A percentile compares a stretch with the other conserved stretches of the same genome.
Conservation (phyloP, 2,329 filamentous ascomycete genomes). For the Hirsutella rhossiliensis region DNA sequence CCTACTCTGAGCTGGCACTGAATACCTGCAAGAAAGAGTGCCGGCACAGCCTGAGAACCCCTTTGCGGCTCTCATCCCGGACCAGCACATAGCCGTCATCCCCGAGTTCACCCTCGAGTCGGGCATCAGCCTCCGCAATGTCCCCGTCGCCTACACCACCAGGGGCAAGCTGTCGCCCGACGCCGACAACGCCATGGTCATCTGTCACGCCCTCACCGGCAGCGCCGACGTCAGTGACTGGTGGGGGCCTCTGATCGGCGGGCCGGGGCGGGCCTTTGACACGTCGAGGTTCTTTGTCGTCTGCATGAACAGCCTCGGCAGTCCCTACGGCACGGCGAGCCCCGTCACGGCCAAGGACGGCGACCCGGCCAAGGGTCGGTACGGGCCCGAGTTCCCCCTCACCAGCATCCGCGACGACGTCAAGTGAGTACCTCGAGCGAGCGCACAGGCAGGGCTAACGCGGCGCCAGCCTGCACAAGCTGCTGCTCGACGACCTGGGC, state of each 20-base stretch:
- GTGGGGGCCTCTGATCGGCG: slow-evolving; percentile 76
- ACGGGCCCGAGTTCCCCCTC: slow-evolving; percentile 91
- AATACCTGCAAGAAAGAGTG: slow-evolving; percentile 55
- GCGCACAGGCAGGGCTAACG: background rate
- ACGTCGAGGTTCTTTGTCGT: slow-evolving; percentile 74
- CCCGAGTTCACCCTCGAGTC: slow-evolving; percentile 90
- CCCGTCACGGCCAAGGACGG: slow-evolving; percentile 83
- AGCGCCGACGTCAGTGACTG: slow-evolving; percentile 78
- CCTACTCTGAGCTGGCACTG: slow-evolving; percentile 35
- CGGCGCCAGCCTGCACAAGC: slow-evolving; percentile 57
- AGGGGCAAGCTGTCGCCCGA: slow-evolving; percentile 46
- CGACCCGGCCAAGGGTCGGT: slow-evolving; percentile 58
- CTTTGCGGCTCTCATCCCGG: slow-evolving; percentile 72
- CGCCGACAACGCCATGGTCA: slow-evolving; percentile 58
- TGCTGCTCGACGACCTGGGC: slow-evolving; percentile 69
- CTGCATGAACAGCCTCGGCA: slow-evolving; percentile 77
- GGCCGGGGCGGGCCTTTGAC: slow-evolving; percentile 68
- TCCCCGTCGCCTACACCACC: slow-evolving; percentile 57
- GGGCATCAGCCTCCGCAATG: slow-evolving; percentile 69
- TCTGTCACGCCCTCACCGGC: slow-evolving; percentile 76
- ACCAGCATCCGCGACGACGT: slow-evolving; percentile 95
- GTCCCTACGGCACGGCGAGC: slow-evolving; percentile 78
- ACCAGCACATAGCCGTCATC: slow-evolving; percentile 77
- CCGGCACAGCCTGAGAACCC: slow-evolving; percentile 78
- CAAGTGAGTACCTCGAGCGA: slow-evolving; percentile 45